These are phyloP conservation scores for Funneliformis caledonium DNA, from an alignment of 371 early-diverging fungal species.

Conservation along the genomic window DNA sequence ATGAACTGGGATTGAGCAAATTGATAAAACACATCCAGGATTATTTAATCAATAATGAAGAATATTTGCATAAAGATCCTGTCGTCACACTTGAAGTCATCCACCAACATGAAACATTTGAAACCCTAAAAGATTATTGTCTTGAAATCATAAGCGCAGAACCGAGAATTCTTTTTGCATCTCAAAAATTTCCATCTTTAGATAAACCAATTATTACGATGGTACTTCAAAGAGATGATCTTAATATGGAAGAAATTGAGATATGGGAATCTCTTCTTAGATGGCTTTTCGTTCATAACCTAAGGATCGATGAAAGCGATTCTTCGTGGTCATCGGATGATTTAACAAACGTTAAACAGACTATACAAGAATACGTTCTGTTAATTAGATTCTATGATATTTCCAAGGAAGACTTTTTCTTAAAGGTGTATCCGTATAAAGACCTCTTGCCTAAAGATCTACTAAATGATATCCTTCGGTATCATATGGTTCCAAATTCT, in stretches of 20 bases:
- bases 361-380: too few species aligned
- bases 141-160: slow-evolving; percentile 5
- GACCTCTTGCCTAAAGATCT: too few species aligned
- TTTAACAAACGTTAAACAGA: too few species aligned
- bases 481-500: too few species aligned
- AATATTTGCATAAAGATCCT: slow-evolving; percentile 21
- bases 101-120: slow-evolving; percentile 1
- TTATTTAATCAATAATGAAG: slow-evolving; percentile 8
- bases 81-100: background rate
- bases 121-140: slow-evolving; percentile 27
- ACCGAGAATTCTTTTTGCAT: slow-evolving; percentile 7
- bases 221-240: slow-evolving; percentile 18
- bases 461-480: too few species aligned
- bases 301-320: too few species aligned
- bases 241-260: slow-evolving; percentile 26
- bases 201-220: background rate
- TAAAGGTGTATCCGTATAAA: too few species aligned
- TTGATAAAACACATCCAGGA: slow-evolving; percentile 15
- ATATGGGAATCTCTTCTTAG: slow-evolving; percentile 27
- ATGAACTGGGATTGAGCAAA: slow-evolving; percentile 17
- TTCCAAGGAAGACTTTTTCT: too few species aligned
- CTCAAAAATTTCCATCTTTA: background rate
- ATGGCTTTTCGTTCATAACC: background rate
- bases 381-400: too few species aligned
- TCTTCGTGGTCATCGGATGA: too few species aligned